A percentile compares a stretch with the other conserved stretches of the same genome.
phyloP scores from a whole-genome alignment of 164 flowering plant genomes.

The Chimonanthus praecox region DNA sequence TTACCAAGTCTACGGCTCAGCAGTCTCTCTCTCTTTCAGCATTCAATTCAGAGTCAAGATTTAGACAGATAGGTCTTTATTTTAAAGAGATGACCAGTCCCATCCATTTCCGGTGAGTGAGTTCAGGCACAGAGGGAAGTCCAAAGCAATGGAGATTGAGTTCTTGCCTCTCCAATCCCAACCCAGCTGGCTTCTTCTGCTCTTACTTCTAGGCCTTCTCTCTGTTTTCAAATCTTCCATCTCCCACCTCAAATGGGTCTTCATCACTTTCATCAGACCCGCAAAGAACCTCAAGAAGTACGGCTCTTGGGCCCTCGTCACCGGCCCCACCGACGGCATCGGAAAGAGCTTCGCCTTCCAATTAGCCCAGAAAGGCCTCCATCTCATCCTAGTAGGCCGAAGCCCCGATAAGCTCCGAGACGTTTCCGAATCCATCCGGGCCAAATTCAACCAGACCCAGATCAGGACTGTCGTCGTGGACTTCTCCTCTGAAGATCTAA shows the following conservation, averaged over 20 bases:
- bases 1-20: too few species aligned
- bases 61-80: too few species aligned
- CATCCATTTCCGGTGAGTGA: too few species aligned
- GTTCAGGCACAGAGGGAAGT: too few species aligned
- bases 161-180: constrained; percentile 9
- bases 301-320: constrained; percentile 93
- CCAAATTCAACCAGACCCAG: constrained; percentile 40
- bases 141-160: background rate
- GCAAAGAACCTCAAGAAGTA: constrained; percentile 70
- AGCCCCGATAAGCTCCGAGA: constrained; percentile 61
- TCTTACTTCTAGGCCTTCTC: constrained; percentile 45
- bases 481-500: constrained; percentile 55
- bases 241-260: constrained; percentile 54
- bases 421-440: constrained; percentile 42
- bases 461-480: constrained; percentile 71
- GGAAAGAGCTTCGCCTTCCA: constrained; percentile 84
- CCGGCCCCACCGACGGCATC: constrained; percentile 92
- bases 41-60: too few species aligned
- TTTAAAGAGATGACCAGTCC: too few species aligned
- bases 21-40: too few species aligned
- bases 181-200: constrained; percentile 41
- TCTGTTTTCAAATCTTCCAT: constrained; percentile 23
- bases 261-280: constrained; percentile 66
- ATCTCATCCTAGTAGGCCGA: constrained; percentile 69
- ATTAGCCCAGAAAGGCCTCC: constrained; percentile 71